Evolutionary conservation across 1,284 basidiomycete species (phyloP).

Genomic region (Boletus calvinii): DNA sequence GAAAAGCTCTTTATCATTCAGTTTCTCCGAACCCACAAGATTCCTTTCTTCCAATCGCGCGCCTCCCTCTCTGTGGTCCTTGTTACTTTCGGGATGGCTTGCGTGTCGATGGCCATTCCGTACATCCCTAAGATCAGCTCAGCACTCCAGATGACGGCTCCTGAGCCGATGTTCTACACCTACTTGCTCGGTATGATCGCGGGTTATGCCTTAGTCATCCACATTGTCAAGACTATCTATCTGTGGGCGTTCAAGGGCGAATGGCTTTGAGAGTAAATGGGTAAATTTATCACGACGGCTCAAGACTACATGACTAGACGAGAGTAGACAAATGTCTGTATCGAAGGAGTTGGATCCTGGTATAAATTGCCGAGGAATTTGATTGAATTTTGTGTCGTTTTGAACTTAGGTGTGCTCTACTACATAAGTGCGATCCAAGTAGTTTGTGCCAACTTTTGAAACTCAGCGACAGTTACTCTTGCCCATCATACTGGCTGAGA

Average conservation of each 20-base stretch:
- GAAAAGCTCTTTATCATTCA: constrained; percentile 35
- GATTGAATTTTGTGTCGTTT: not conserved
- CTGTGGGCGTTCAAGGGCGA: constrained; percentile 30
- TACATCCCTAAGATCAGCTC: constrained; percentile 34
- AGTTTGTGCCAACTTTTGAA: too few species aligned
- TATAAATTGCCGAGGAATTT: constrained; percentile 1
- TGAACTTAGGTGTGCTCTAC: not conserved
- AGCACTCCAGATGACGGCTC: constrained; percentile 32
- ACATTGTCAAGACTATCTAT: constrained; percentile 29
- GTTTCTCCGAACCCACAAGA: constrained; percentile 32
- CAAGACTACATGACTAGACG: not conserved
- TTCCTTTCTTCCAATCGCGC: constrained; percentile 35
- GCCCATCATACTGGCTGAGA: not conserved
- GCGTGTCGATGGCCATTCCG: constrained; percentile 34
- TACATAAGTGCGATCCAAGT: too few species aligned
- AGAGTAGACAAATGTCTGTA: not conserved
- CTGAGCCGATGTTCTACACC: constrained; percentile 30
- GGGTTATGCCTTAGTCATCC: constrained; percentile 28
- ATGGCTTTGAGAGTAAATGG: constrained; percentile 23
- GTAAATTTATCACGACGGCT: not conserved
- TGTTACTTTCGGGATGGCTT: constrained; percentile 35
- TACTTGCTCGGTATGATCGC: constrained; percentile 26
- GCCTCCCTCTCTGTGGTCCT: constrained; percentile 27
- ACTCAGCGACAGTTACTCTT: not conserved
- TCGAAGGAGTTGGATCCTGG: not conserved